Conservation (phyloP, 257 asterid genomes). For the Galeopsis tetrahit region DNA sequence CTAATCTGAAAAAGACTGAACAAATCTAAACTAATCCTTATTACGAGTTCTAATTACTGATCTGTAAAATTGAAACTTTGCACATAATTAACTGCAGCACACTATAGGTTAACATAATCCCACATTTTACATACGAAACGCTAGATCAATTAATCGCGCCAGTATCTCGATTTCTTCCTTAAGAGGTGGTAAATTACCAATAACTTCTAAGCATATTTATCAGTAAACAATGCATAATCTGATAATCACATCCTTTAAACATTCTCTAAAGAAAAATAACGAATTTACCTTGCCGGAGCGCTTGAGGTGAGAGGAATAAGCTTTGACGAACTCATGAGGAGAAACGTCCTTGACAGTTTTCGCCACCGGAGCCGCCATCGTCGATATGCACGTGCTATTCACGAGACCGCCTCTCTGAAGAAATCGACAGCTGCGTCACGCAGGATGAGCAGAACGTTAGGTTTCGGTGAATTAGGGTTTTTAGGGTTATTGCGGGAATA, state of each 20-base stretch:
- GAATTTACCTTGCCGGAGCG: constrained; percentile 86
- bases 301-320: constrained; percentile 78
- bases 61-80: not conserved
- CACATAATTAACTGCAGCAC: not conserved
- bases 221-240: not conserved
- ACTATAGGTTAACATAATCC: not conserved
- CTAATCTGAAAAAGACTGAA: not conserved
- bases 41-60: not conserved
- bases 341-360: constrained; percentile 81
- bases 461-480: constrained; percentile 24
- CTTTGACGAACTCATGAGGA: constrained; percentile 81
- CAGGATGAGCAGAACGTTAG: constrained; percentile 30
- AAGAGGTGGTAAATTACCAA: not conserved
- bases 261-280: not conserved
- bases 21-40: not conserved
- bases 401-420: constrained; percentile 24
- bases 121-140: not conserved
- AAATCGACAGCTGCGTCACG: constrained; percentile 20
- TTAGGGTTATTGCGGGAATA: constrained; percentile 1
- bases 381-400: constrained; percentile 29
- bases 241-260: not conserved
- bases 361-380: constrained; percentile 62
- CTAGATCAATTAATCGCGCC: not conserved
- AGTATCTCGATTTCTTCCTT: not conserved
- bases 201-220: not conserved